Percentiles rank a stretch among this genome's conserved stretches.
These are phyloP conservation scores for Russula earlei DNA, from an alignment of 768 basidiomycete species.

Conservation along the genomic window DNA sequence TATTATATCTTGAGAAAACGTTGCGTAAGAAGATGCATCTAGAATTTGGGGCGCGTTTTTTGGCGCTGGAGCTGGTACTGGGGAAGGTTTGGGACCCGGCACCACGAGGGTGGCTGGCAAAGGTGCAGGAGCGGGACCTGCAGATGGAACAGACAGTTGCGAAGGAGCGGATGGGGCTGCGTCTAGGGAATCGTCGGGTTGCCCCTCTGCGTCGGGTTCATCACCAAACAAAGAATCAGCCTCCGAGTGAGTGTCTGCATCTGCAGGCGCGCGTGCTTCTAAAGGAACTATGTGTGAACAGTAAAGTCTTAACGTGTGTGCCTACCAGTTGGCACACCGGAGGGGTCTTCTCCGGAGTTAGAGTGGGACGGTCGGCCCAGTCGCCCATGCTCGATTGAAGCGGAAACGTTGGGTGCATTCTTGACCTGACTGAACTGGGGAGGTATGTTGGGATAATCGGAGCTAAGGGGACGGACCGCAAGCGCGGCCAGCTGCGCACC, in stretches of 20 bases:
- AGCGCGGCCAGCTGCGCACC: slow-evolving; percentile 78
- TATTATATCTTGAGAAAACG: slow-evolving; percentile 72
- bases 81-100: slow-evolving; percentile 50
- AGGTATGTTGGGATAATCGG: slow-evolving; percentile 24
- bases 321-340: not conserved
- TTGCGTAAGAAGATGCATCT: slow-evolving; percentile 45
- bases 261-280: slow-evolving; percentile 11
- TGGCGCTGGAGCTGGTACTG: slow-evolving; percentile 39
- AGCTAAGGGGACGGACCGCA: slow-evolving; percentile 57
- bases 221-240: slow-evolving; percentile 87
- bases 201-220: slow-evolving; percentile 57
- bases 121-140: slow-evolving; percentile 12
- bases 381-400: slow-evolving; percentile 1
- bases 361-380: not conserved
- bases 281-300: not conserved
- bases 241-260: slow-evolving; percentile 64
- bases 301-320: not conserved
- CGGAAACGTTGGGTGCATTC: not conserved
- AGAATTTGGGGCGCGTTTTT: slow-evolving; percentile 73
- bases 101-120: slow-evolving; percentile 17
- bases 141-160: slow-evolving; percentile 11
- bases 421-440: slow-evolving; percentile 17
- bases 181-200: slow-evolving; percentile 24
- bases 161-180: slow-evolving; percentile 1
- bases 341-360: not conserved